phyloP scores from a whole-genome alignment of 768 basidiomycete species.

The Phlebiopsis flavidoalba region DNA sequence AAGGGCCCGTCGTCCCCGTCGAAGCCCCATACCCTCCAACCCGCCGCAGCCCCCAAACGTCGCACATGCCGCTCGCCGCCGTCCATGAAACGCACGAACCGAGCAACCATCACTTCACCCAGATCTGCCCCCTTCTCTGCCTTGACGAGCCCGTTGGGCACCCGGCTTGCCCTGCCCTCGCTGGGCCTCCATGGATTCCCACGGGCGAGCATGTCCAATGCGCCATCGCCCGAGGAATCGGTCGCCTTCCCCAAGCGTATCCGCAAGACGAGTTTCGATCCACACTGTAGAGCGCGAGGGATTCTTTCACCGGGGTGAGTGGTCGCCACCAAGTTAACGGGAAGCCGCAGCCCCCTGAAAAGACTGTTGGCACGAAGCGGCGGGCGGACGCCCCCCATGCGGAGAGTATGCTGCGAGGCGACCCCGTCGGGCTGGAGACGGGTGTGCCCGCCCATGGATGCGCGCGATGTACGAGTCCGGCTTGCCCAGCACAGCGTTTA shows the following conservation, averaged over 20 bases:
- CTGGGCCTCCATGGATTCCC: slow-evolving; percentile 59
- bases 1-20: slow-evolving; percentile 20
- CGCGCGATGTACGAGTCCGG: slow-evolving; percentile 41
- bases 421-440: slow-evolving; percentile 51
- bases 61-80: slow-evolving; percentile 20
- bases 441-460: slow-evolving; percentile 24
- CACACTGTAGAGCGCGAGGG: slow-evolving; percentile 77
- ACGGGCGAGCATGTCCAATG: slow-evolving; percentile 27
- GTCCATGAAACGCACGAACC: slow-evolving; percentile 21
- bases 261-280: slow-evolving; percentile 92
- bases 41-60: slow-evolving; percentile 20
- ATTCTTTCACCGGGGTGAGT: slow-evolving; percentile 48
- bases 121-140: slow-evolving; percentile 18
- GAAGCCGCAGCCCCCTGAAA: slow-evolving; percentile 62
- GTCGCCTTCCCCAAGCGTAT: slow-evolving; percentile 78
- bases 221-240: slow-evolving; percentile 28
- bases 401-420: slow-evolving; percentile 75
- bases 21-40: slow-evolving; percentile 22
- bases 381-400: slow-evolving; percentile 77
- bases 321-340: slow-evolving; percentile 82
- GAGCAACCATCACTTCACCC: slow-evolving; percentile 15
- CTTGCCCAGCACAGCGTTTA: slow-evolving; percentile 68
- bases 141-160: slow-evolving; percentile 27
- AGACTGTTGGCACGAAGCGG: slow-evolving; percentile 67
- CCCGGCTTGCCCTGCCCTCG: slow-evolving; percentile 72